Evolutionary conservation across 176 grass and related monocot genomes (phyloP).

Genomic region (Melocanna baccifera): DNA sequence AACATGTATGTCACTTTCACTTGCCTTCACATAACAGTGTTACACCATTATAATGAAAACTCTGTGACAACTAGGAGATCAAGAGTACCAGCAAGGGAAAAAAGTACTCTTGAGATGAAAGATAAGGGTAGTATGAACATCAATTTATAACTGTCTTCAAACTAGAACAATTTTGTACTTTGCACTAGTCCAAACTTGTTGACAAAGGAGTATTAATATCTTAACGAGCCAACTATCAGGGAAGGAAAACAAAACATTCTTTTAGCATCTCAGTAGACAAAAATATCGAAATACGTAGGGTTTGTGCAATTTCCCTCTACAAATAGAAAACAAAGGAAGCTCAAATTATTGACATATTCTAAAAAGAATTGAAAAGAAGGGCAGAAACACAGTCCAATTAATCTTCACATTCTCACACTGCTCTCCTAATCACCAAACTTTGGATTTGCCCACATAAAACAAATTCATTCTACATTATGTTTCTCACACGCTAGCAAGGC

Average conservation of each 20-base stretch:
- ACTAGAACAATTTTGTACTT: not conserved
- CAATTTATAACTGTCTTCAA: not conserved
- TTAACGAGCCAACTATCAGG: too few species aligned
- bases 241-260: not conserved
- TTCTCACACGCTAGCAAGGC: not conserved
- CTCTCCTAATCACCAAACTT: not conserved
- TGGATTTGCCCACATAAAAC: not conserved
- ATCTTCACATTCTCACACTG: not conserved
- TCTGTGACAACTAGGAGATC: not conserved
- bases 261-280: conserved; percentile 7
- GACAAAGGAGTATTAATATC: not conserved
- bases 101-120: not conserved
- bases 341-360: conserved; percentile 9
- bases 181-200: not conserved
- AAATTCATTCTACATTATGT: not conserved
- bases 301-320: not conserved
- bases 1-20: not conserved
- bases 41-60: not conserved
- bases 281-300: not conserved
- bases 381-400: not conserved
- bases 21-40: not conserved
- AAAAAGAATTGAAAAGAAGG: not conserved
- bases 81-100: not conserved
- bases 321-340: not conserved
- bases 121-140: not conserved